Conservation (phyloP, 2,329 filamentous ascomycete genomes). For the Claviceps capensis region DNA sequence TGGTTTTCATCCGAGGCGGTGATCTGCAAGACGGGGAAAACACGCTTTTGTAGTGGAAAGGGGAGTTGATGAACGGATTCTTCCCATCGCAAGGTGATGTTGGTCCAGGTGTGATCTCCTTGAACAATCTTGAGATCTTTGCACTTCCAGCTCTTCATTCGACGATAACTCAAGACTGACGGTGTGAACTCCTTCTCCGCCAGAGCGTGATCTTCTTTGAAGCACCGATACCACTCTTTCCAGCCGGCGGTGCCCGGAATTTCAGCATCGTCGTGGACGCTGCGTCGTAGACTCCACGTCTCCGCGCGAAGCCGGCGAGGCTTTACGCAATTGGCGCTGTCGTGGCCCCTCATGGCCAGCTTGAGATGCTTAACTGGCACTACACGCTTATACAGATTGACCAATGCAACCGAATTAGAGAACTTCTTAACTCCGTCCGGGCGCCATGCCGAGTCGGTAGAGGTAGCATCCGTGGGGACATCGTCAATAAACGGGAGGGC, state of each 20-base stretch:
- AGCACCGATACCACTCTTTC: conserved; percentile 46
- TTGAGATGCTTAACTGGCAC: conserved; percentile 31
- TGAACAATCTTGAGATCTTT: conserved; percentile 23
- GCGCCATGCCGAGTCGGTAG: conserved; percentile 28
- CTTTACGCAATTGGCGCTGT: conserved; percentile 9
- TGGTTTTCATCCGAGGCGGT: conserved; percentile 29
- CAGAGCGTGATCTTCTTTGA: conserved; percentile 36
- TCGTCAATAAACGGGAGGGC: conserved; percentile 43
- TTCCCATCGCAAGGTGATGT: conserved; percentile 37
- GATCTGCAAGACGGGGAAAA: conserved; percentile 54
- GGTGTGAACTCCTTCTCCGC: conserved; percentile 28
- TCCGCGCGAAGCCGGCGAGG: conserved; percentile 23
- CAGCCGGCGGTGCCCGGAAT: conserved; percentile 43
- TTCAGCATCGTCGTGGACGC: conserved; percentile 41
- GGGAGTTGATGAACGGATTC: conserved; percentile 55
- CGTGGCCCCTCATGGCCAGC: conserved; percentile 20
- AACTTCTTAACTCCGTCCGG: conserved; percentile 34
- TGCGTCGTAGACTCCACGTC: conserved; percentile 51
- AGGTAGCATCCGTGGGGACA: conserved; percentile 21
- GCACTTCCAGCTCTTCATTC: conserved; percentile 32
- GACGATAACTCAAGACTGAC: conserved; percentile 19
- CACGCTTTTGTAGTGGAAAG: conserved; percentile 45
- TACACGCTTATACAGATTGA: conserved; percentile 39
- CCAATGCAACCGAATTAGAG: conserved; percentile 32
- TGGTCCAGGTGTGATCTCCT: conserved; percentile 28